A percentile compares a stretch with the other conserved stretches of the same genome.
Conservation (phyloP, 371 early-diverging fungal species). For the Mortierella sp. region DNA sequence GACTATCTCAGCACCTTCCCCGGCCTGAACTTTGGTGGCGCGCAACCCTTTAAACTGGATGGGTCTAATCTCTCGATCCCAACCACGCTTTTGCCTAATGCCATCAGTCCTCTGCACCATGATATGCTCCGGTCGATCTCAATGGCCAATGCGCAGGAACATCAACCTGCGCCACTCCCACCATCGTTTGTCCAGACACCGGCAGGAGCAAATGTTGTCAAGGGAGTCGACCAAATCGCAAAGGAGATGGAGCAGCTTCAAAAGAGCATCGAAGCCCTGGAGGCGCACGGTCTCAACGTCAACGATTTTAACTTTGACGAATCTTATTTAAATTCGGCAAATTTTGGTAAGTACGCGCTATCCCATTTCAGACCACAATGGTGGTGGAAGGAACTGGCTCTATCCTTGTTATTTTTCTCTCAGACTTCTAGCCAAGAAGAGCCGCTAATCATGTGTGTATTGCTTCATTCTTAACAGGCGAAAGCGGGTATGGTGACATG, state of each 20-base stretch:
- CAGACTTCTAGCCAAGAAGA: background rate
- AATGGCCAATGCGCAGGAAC: constrained; percentile 14
- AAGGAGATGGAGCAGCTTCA: constrained; percentile 47
- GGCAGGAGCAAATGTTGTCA: constrained; percentile 25
- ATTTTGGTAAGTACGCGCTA: constrained; percentile 19
- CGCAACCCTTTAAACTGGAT: constrained; percentile 30
- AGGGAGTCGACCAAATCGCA: constrained; percentile 41
- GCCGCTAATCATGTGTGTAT: too few relatives aligned
- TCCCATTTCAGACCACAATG: too few relatives aligned
- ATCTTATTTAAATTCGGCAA: constrained; percentile 13
- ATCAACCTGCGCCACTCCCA: constrained; percentile 12
- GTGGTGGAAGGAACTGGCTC: too few relatives aligned
- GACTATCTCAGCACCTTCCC: constrained; percentile 41
- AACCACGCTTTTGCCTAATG: constrained; percentile 39
- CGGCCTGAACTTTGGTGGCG: constrained; percentile 19
- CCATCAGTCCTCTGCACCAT: constrained; percentile 33
- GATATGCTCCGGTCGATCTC: constrained; percentile 36
- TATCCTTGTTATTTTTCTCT: background rate
- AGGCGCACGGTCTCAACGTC: constrained; percentile 40
- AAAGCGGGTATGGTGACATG: constrained; percentile 19
- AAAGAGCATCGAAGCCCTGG: constrained; percentile 33
- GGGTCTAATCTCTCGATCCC: constrained; percentile 37
- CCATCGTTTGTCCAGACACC: constrained; percentile 38
- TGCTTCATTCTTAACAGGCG: background rate
- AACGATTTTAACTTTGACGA: constrained; percentile 34